phyloP scores from a whole-genome alignment of 2,329 filamentous ascomycete genomes.

The Onygena corvina region DNA sequence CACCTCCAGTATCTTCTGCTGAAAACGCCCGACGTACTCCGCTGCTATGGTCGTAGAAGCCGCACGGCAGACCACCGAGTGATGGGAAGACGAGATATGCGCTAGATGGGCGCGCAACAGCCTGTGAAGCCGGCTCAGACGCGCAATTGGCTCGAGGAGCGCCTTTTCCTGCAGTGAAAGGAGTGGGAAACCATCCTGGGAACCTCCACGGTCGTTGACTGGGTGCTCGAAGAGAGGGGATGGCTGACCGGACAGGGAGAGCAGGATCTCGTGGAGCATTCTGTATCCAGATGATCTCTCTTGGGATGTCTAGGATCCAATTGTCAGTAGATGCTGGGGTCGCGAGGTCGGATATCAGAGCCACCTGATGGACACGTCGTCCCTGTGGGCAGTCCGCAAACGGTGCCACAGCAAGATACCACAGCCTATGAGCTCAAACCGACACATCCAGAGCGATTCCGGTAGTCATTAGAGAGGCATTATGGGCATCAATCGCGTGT shows the following conservation, averaged over 20 bases:
- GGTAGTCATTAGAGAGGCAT: background rate
- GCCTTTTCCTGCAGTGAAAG: slow-evolving; percentile 70
- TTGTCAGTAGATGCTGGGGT: background rate
- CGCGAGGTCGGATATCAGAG: background rate
- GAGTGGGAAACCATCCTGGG: slow-evolving; percentile 40
- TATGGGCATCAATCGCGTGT: background rate
- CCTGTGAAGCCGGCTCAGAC: slow-evolving; percentile 66
- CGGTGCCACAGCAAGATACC: slow-evolving; percentile 34
- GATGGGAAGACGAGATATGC: slow-evolving; percentile 56
- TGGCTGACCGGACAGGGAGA: slow-evolving; percentile 87
- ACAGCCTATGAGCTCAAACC: slow-evolving; percentile 36
- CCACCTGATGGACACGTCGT: slow-evolving; percentile 21
- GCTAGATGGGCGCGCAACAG: slow-evolving; percentile 56
- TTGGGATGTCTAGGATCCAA: background rate
- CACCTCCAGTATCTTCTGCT: slow-evolving; percentile 70
- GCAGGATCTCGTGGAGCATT: slow-evolving; percentile 98
- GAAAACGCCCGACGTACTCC: slow-evolving; percentile 66
- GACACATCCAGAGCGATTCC: slow-evolving; percentile 30
- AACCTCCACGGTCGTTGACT: slow-evolving; percentile 38
- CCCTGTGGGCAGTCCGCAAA: slow-evolving; percentile 19
- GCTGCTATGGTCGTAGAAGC: slow-evolving; percentile 67
- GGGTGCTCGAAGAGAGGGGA: slow-evolving; percentile 64
- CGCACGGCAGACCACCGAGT: slow-evolving; percentile 73
- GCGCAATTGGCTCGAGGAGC: slow-evolving; percentile 63
- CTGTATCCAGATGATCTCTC: slow-evolving; percentile 17